Base-by-base conservation (phyloP, 148 eudicot species). In the Rhododendron molle region DNA sequence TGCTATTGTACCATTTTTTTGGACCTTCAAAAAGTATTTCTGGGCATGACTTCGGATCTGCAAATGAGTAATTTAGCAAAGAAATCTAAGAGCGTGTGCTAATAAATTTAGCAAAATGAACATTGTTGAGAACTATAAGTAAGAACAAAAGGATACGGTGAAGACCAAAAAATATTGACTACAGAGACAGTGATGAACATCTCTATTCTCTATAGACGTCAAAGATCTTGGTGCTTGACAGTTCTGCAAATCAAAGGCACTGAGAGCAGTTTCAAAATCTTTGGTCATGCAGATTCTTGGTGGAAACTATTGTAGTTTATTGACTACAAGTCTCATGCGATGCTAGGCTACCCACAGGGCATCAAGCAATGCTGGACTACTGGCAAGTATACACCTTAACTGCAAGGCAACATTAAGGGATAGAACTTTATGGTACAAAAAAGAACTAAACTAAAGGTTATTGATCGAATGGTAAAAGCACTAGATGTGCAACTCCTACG, bases 41-140 rank as follows among this genome's bases (percentile, higher is more conserved):
- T 96, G 98, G 58, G 98, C 98, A 92, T 96, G 98, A 83, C 98
- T 96, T 58, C 98, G 94, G 78, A 96, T 96, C 98, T 96, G 90
- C 65, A 81, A 43, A 60, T 52, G 46, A 67, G 60, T n/a, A 76
- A 38, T 36, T 44, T 73, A 83, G 81, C 52, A 62, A 83, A 83
- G 76, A 74, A 52, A 79, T 21, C 79, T 50, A 62, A 79, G 79
- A 76, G 72, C 30, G 40, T 28, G 9, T n/a, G 71, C 23, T 40
- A 7, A 20, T 77, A 26, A 3, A 8, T 60, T 3, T 49, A 38
- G 7, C 18, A 58, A 82, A 18, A 46, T n/a, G 54, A 81, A 60
- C 73, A 36, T 81, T 40, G 30, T 60, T 81, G 20, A 80, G 38
- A 50, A 80, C 38, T 80, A 79, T 14, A 28, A 47, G 32, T 11